These are phyloP conservation scores for Suhomyces coccinellae DNA, from an alignment of 1,139 yeast species.

Conservation along the genomic window DNA sequence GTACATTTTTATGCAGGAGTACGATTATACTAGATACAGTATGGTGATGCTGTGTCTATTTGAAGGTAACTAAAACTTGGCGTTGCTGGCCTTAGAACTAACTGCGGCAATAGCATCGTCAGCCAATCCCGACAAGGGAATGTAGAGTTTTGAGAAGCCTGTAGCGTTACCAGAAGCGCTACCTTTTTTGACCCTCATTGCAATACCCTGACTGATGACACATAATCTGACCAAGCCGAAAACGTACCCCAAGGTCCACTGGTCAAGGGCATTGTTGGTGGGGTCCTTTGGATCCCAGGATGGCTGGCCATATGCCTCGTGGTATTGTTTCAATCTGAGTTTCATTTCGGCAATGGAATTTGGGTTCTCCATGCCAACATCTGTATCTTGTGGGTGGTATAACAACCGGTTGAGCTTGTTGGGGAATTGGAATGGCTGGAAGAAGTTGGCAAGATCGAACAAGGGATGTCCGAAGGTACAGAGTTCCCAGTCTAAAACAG, in stretches of 20 bases:
- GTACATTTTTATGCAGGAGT: neutral
- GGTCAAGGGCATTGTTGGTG: conserved; percentile 40
- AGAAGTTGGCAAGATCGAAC: conserved; percentile 60
- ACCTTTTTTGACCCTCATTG: conserved; percentile 58
- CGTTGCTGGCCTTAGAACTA: conserved; percentile 1
- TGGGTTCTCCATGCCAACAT: conserved; percentile 39
- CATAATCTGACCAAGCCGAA: conserved; percentile 60
- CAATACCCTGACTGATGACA: conserved; percentile 69
- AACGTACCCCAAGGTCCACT: conserved; percentile 59
- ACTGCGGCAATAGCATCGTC: conserved; percentile 14
- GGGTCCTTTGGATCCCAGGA: conserved; percentile 38
- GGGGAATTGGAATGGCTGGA: conserved; percentile 59
- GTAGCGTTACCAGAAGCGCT: conserved; percentile 60
- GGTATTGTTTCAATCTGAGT: conserved; percentile 30
- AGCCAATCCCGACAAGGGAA: conserved; percentile 44
- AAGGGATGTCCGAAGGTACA: conserved; percentile 70
- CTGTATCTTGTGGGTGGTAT: conserved; percentile 31
- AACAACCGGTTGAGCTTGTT: conserved; percentile 31
- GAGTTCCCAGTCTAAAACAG: conserved; percentile 69
- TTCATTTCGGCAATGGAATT: conserved; percentile 27
- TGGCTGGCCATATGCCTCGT: conserved; percentile 27
- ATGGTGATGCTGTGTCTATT: neutral
- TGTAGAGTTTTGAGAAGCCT: conserved; percentile 45
- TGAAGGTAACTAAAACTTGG: conserved; percentile 11
- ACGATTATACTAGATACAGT: no score